Evolutionary conservation across 2,329 filamentous ascomycete genomes (phyloP), one percentile per base, ranked within the genome.

Genomic region (Didymella segeticola): DNA sequence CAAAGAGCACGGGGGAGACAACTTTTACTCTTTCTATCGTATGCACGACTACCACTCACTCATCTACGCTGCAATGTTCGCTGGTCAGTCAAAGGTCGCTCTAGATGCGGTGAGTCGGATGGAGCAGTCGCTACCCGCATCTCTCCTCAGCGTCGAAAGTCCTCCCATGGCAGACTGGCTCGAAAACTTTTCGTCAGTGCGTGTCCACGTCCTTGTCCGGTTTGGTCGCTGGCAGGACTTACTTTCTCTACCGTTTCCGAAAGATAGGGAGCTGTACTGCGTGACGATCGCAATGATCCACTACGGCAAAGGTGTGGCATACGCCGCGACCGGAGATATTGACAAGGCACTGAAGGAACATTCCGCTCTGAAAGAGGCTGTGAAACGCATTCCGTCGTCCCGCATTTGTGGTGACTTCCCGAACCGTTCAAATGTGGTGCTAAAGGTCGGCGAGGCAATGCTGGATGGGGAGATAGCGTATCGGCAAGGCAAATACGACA

Each of bases 91-190:
- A 1, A 69, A 75, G 20, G 77, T 87, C 10, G 87, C 88, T 0
- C 69, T 92, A 2, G 81, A 88, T 0, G 86, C 87, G 0, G 82
- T 83, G 0, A 61, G 67, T 0, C 76, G 79, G 37, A 80, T 92
- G 41, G 88, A 91, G 64, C 74, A 73, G 0, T 84, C 84, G 0
- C 75, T 92, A 4, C 83, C 89, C 0, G 84, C 88, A 47, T 81
- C 82, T 0, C 72, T 92, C 3, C 77, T 93, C 0, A 82, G 83
- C 0, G 78, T 89, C 4, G 68, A 86, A 57, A 86, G 83, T 0
- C 88, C 88, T 0, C 87, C 88, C 0, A 91, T 93, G 89, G 88
- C 89, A 1, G 88, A 92, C 70, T 92, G 88, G 85, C 77, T 92
- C 1, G 90, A 93, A 71, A 83, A 83, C 1, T 91, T 91, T 60